A percentile compares a stretch with the other conserved stretches of the same genome.
Conservation (phyloP, 2,329 filamentous ascomycete species). For the Colletotrichum graminicola region DNA sequence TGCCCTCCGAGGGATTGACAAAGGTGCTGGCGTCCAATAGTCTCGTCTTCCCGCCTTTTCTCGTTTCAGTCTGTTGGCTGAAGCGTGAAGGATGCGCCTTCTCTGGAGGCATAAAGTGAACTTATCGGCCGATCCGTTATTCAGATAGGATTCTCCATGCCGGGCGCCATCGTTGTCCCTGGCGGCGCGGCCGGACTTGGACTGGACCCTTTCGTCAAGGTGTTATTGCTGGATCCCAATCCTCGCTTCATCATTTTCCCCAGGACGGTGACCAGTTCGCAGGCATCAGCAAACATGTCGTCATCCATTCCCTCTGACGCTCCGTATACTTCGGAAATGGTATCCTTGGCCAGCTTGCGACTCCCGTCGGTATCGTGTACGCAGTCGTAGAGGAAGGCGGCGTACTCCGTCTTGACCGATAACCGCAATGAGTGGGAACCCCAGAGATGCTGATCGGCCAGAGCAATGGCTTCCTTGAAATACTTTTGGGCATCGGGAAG, state of each 20-base stretch:
- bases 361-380: constrained; percentile 84
- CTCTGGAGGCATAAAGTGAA: not conserved
- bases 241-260: constrained; percentile 91
- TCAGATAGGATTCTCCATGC: constrained; percentile 61
- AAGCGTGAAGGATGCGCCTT: not conserved
- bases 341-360: constrained; percentile 80
- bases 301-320: constrained; percentile 94
- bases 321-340: constrained; percentile 91
- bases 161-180: constrained; percentile 45
- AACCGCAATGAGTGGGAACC: constrained; percentile 91
- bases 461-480: constrained; percentile 80
- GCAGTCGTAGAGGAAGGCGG: constrained; percentile 94
- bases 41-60: not conserved
- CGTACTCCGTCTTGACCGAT: constrained; percentile 91
- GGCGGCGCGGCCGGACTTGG: constrained; percentile 47
- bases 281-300: constrained; percentile 93
- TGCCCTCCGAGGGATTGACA: not conserved
- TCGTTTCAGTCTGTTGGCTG: not conserved
- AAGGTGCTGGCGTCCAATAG: not conserved
- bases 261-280: constrained; percentile 86
- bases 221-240: constrained; percentile 56
- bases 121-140: not conserved
- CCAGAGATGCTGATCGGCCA: constrained; percentile 82
- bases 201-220: constrained; percentile 50
- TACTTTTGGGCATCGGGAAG: constrained; percentile 83